Evolutionary conservation across 495 filamentous ascomycete species (phyloP).

Genomic region (Elasticomyces elasticus): DNA sequence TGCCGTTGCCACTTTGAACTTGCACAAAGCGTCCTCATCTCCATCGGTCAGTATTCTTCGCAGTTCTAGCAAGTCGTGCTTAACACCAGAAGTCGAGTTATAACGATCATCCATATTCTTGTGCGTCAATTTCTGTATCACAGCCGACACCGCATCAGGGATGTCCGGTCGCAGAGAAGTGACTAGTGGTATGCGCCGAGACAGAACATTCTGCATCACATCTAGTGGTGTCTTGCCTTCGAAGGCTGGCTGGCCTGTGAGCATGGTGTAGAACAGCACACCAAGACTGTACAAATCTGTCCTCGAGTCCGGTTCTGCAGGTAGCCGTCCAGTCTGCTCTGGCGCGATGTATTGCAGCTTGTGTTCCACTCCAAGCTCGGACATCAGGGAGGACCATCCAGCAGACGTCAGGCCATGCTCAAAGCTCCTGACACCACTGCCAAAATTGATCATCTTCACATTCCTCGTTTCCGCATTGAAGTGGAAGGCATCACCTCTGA

Average conservation of each 20-base stretch:
- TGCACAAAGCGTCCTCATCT: slow-evolving; percentile 55
- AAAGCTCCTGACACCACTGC: slow-evolving; percentile 72
- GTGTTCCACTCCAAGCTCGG: slow-evolving; percentile 68
- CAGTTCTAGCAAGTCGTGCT: slow-evolving; percentile 61
- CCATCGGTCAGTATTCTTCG: slow-evolving; percentile 63
- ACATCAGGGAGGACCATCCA: slow-evolving; percentile 71
- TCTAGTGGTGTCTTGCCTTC: slow-evolving; percentile 69
- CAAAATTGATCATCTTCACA: slow-evolving; percentile 74
- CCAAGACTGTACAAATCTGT: slow-evolving; percentile 88
- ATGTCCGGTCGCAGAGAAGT: slow-evolving; percentile 66
- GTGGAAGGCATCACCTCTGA: slow-evolving; percentile 80
- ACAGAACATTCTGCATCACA: slow-evolving; percentile 77
- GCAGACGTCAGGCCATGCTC: slow-evolving; percentile 77
- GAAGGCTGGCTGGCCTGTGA: slow-evolving; percentile 68
- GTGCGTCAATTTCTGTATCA: slow-evolving; percentile 83
- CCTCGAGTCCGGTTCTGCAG: slow-evolving; percentile 75
- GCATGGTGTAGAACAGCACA: slow-evolving; percentile 74
- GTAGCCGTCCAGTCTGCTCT: slow-evolving; percentile 84
- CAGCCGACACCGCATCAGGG: slow-evolving; percentile 65
- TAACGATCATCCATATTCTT: slow-evolving; percentile 78
- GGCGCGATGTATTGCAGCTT: slow-evolving; percentile 83
- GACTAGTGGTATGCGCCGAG: slow-evolving; percentile 61
- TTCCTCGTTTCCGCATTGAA: slow-evolving; percentile 54
- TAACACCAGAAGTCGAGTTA: slow-evolving; percentile 70
- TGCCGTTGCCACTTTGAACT: slow-evolving; percentile 60